Conservation (phyloP, 805 yeast species). For the Saccharomycopsis fodiens region DNA sequence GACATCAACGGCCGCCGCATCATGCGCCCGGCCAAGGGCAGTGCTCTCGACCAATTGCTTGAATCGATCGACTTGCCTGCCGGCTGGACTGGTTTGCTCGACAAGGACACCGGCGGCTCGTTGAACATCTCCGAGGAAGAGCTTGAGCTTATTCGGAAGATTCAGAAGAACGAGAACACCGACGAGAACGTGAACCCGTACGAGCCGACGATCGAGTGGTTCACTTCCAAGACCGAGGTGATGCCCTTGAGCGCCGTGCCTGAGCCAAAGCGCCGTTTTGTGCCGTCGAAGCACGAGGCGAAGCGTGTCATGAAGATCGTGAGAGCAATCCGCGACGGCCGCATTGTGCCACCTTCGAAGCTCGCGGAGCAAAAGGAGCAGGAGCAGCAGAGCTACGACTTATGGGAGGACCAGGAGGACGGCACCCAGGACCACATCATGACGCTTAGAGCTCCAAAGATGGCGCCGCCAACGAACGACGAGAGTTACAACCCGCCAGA, state of each 20-base stretch:
- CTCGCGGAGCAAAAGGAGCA: constrained; percentile 43
- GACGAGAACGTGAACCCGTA: constrained; percentile 79
- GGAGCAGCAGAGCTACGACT: constrained; percentile 59
- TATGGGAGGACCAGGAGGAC: constrained; percentile 74
- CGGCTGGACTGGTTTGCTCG: constrained; percentile 97
- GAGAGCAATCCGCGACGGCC: constrained; percentile 91
- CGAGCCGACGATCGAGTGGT: constrained; percentile 94
- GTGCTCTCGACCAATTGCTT: constrained; percentile 83
- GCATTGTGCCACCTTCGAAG: constrained; percentile 70
- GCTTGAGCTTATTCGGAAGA: constrained; percentile 75
- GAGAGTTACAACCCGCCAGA: constrained; percentile 97
- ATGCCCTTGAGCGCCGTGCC: constrained; percentile 94
- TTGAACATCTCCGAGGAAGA: constrained; percentile 83
- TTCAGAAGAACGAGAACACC: constrained; percentile 79
- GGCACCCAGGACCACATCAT: constrained; percentile 69
- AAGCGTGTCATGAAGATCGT: constrained; percentile 95
- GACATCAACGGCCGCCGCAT: constrained; percentile 96
- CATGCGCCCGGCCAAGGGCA: constrained; percentile 97
- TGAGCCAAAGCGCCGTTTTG: constrained; percentile 95
- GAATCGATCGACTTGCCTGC: constrained; percentile 92
- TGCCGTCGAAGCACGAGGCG: constrained; percentile 96
- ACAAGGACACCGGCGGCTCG: constrained; percentile 78
- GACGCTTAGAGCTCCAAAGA: constrained; percentile 91
- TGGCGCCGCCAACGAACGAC: constrained; percentile 94
- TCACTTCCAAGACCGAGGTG: constrained; percentile 70